Percentiles rank a stretch among this genome's conserved stretches.
Evolutionary conservation across 2,329 filamentous ascomycete species (phyloP).

Genomic region (Aspergillus japonicus): DNA sequence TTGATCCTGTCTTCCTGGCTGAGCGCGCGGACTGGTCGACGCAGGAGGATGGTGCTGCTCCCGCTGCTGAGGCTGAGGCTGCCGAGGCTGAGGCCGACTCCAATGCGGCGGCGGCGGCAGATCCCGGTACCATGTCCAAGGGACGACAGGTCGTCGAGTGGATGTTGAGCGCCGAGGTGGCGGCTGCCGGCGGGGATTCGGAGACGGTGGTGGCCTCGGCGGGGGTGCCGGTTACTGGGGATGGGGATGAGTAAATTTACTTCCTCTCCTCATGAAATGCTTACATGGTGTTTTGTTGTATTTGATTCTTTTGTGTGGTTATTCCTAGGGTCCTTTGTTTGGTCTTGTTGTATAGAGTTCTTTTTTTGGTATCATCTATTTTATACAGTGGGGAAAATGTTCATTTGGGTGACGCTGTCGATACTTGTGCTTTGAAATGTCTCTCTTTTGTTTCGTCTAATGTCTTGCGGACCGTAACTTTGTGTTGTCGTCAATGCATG

Average conservation of each 20-base stretch:
- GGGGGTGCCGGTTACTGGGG: constrained; percentile 29
- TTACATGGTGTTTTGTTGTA: neutral
- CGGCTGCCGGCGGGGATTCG: constrained; percentile 25
- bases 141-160: constrained; percentile 44
- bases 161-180: constrained; percentile 41
- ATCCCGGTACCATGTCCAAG: constrained; percentile 30
- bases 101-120: constrained; percentile 10
- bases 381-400: neutral
- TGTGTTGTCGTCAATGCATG: neutral
- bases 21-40: constrained; percentile 67
- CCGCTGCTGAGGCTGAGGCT: constrained; percentile 20
- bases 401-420: neutral
- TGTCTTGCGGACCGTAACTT: neutral
- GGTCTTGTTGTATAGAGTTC: neutral
- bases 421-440: neutral
- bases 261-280: constrained; percentile 12
- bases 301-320: neutral
- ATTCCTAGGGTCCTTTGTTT: neutral
- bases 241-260: constrained; percentile 13
- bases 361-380: neutral
- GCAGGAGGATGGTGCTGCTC: constrained; percentile 40
- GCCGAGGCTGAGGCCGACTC: constrained; percentile 22
- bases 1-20: constrained; percentile 74
- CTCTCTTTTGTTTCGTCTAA: neutral
- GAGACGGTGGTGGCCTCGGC: constrained; percentile 37